These are phyloP conservation scores for Umbilicus rupestris DNA, from an alignment of 164 flowering plant species.

Conservation along the genomic window DNA sequence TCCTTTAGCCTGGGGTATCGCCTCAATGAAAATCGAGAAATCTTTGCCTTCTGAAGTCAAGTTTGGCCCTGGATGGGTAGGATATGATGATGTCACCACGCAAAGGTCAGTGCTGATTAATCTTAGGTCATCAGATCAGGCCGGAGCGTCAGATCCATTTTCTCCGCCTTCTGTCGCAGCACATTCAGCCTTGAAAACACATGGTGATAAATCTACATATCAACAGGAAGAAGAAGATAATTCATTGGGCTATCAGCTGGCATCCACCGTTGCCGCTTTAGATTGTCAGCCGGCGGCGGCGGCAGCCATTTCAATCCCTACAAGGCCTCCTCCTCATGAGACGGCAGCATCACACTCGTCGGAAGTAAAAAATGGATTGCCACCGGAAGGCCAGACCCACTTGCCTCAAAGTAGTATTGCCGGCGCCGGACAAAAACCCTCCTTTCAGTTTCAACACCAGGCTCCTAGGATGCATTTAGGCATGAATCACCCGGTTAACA, in stretches of 20 bases:
- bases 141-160: constrained; percentile 5
- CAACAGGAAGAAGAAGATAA: constrained; percentile 18
- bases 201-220: constrained; percentile 15
- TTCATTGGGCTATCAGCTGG: constrained; percentile 10
- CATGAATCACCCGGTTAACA: constrained; percentile 23
- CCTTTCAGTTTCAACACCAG: constrained; percentile 18
- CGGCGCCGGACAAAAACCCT: constrained; percentile 16
- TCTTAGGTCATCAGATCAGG: constrained; percentile 10
- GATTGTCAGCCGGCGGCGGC: constrained; percentile 13
- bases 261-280: constrained; percentile 3
- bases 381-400: constrained; percentile 10
- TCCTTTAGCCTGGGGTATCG: constrained; percentile 33
- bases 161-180: constrained; percentile 11
- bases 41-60: constrained; percentile 28
- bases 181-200: constrained; percentile 12
- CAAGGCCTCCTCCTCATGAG: constrained; percentile 15
- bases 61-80: constrained; percentile 60
- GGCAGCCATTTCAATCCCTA: not conserved
- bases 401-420: constrained; percentile 11
- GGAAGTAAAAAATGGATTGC: constrained; percentile 10
- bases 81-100: constrained; percentile 24
- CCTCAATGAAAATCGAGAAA: constrained; percentile 28
- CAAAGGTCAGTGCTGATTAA: constrained; percentile 11
- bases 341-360: constrained; percentile 8
- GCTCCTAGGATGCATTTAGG: constrained; percentile 12